Base-by-base conservation (phyloP, 306 rosid species). In the Elaeagnus macrophylla region DNA sequence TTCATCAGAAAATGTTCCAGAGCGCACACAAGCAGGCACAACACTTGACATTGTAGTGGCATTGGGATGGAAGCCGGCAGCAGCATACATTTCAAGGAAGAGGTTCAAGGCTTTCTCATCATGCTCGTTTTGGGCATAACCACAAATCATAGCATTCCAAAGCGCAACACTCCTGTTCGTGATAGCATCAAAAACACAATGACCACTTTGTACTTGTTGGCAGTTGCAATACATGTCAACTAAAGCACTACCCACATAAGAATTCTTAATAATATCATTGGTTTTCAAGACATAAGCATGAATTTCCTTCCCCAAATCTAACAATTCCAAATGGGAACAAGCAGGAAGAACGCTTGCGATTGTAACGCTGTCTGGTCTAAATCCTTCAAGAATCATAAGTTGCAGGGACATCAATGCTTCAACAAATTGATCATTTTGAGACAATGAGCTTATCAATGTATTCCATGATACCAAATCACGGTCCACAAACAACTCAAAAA, bases 201-300 rank as follows among this genome's bases (percentile, higher is more conserved):
- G 64, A 67, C 90, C 96, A 58, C 61, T 77, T 35, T 62, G 68
- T 48, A 78, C 74, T 62, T 60, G 65, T 63, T 56, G 70, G 66
- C 90, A 88, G 57, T 88, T 88, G 62, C 94, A 81, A 61, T 88
- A 88, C 96, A 88, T 84, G 76, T 88, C 94, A 75, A 79, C 80
- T 67, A 88, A 76, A 53, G 94, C 96, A 62, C 83, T 79, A 2
- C 83, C 83, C 70, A 84, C 85, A 62, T 76, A 84, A 9, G 85
- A 77, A 61, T 88, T 88, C 52, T 64, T 81, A 44, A 70, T 54
- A 65, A 84, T 71, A 60, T 67, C 75, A 12, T 43, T 63, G 16
- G 65, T 77, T 66, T 70, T 75, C 64, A 84, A 50, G 8, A 77
- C 85, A 77, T 79, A 81, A 6, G 71, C 80, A 75, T 88, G 96